Conservation (phyloP, 257 asterid genomes). For the Scutellaria baicalensis region DNA sequence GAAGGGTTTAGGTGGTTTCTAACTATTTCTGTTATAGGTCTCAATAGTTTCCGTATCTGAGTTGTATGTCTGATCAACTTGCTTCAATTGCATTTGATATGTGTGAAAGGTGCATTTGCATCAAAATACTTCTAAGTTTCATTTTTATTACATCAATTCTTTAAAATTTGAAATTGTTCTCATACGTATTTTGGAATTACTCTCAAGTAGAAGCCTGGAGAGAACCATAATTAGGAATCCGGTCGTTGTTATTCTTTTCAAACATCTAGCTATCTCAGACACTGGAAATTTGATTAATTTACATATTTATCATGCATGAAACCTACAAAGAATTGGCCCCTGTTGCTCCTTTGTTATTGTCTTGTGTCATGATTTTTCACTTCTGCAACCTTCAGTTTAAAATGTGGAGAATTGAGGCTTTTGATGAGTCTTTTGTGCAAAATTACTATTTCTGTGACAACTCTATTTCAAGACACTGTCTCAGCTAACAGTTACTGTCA, state of each 20-base stretch:
- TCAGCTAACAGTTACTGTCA: not conserved
- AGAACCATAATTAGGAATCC: not conserved
- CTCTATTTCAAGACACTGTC: not conserved
- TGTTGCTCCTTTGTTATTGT: not conserved
- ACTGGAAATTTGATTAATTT: not conserved
- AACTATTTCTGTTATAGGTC: not conserved
- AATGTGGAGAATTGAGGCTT: not conserved
- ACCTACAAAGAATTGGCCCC: not conserved
- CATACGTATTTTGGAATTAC: not conserved
- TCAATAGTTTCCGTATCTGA: not conserved
- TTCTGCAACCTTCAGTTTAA: not conserved
- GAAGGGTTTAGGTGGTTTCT: not conserved
- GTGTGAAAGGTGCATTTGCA: not conserved
- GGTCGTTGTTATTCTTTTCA: not conserved
- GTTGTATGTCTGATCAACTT: not conserved
- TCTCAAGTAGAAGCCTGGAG: not conserved
- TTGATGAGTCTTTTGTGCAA: not conserved
- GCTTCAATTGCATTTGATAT: not conserved
- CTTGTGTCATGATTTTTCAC: not conserved
- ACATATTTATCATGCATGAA: not conserved
- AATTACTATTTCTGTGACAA: not conserved
- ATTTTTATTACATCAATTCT: not conserved
- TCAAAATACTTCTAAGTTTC: not conserved
- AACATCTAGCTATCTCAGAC: not conserved
- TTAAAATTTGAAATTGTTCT: not conserved